Base-by-base conservation (phyloP, 306 rosid species). In the Hylodesmum podocarpum region DNA sequence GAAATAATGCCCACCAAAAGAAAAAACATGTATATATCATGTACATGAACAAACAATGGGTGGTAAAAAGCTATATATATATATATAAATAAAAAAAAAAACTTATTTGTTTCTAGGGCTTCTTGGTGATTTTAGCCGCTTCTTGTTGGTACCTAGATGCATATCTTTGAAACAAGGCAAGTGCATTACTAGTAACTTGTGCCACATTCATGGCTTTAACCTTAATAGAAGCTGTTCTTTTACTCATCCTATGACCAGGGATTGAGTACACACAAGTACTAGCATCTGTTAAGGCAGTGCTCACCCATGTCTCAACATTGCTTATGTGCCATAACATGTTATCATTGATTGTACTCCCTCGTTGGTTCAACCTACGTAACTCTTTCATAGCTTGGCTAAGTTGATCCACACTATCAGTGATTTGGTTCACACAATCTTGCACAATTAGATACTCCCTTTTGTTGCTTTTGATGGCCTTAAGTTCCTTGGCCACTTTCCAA, bases 251-350 rank as follows among this genome's bases (percentile, higher is more conserved):
- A 8, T 14, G 73, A 1, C 88, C 87, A 0, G 88, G 85, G 0
- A 89, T 79, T 0, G 74, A 79, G 25, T 83, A 77, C 14, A 81
- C 84, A 55, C 94, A 89, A 58, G 53, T 73, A 49, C 81, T 79
- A 15, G 91, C 91, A 66, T 86, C 94, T 0, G 91, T 89, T 36
- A 87, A 40, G 13, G 97, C 94, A 1, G 91, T 67, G 46, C 94
- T 80, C 3, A 79, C 85, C 97, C 97, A 91, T 28, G 92, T 67
- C 82, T 91, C 88, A n/a, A 91, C 89, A 2, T 89, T 87, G 9
- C 90, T 87, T 3, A 89, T 72, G 36, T 89, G 97, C 94, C 94
- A 91, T 74, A 82, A 67, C 18, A 81, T 21, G 22, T 72, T 66
- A 27, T 83, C 87, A 16, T 76, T 79, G 1, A 75, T 69, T 8